phyloP scores from a whole-genome alignment of 2,329 filamentous ascomycete genomes.

The Aspergillus luchuensis region DNA sequence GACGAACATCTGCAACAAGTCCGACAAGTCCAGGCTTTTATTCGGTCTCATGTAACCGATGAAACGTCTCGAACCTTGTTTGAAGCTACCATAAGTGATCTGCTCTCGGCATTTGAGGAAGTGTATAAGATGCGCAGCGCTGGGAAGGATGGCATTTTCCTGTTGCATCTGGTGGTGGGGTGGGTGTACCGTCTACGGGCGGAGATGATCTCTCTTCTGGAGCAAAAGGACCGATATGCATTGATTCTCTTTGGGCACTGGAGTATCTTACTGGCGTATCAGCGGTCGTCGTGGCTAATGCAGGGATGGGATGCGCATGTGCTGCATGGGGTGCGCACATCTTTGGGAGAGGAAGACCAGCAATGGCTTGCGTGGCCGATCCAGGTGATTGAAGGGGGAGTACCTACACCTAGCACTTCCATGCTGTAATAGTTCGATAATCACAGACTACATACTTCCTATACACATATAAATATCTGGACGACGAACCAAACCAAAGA shows the following conservation, averaged over 20 bases:
- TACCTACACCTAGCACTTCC: too few species aligned
- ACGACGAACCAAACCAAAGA: too few species aligned
- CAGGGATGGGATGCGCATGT: conserved; percentile 38
- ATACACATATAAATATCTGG: too few species aligned
- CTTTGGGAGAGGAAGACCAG: conserved; percentile 20
- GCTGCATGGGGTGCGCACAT: conserved; percentile 28
- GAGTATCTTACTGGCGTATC: conserved; percentile 34
- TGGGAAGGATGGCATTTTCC: conserved; percentile 11
- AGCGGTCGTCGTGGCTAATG: conserved; percentile 38
- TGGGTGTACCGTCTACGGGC: conserved; percentile 34
- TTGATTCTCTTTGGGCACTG: conserved; percentile 35
- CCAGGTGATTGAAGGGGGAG: conserved; percentile 1
- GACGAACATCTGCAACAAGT: conserved; percentile 20
- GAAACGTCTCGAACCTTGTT: conserved; percentile 10
- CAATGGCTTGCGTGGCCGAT: conserved; percentile 34
- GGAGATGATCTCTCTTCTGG: conserved; percentile 26
- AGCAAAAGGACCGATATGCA: conserved; percentile 29
- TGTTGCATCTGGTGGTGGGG: conserved; percentile 32
- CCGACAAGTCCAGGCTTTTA: conserved; percentile 13
- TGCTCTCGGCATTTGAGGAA: conserved; percentile 21
- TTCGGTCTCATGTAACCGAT: conserved; percentile 12
- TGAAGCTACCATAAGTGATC: conserved; percentile 10
- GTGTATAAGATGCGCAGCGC: conserved; percentile 20
- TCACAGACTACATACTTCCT: neutral
- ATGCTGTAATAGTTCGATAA: too few species aligned